These are phyloP conservation scores for Hypocrella siamensis DNA, from an alignment of 2,329 filamentous ascomycete genomes.

Conservation along the genomic window DNA sequence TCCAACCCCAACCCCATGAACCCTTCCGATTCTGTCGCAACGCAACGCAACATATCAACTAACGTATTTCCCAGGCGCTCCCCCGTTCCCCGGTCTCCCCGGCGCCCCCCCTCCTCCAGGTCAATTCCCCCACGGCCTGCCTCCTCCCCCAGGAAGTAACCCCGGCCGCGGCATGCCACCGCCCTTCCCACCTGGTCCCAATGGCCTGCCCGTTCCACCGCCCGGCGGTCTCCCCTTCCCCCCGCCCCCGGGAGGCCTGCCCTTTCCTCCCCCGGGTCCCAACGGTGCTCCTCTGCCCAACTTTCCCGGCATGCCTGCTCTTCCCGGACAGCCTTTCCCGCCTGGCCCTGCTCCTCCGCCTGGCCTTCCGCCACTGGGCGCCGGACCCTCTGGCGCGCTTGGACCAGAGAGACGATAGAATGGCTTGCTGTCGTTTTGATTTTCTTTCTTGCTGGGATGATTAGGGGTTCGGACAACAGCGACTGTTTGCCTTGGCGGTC, in stretches of 20 bases:
- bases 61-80: too few species aligned
- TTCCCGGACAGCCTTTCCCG: background rate
- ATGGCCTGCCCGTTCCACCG: constrained; percentile 22
- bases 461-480: too few species aligned
- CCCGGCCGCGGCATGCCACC: constrained; percentile 28
- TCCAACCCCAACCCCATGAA: too few species aligned
- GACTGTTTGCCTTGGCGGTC: too few species aligned
- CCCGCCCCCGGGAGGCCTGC: constrained; percentile 18
- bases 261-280: constrained; percentile 23
- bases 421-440: background rate
- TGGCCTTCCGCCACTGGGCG: constrained; percentile 2
- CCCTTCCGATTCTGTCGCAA: too few species aligned
- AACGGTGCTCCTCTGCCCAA: constrained; percentile 1
- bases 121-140: constrained; percentile 23
- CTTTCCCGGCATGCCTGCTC: too few species aligned
- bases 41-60: too few species aligned
- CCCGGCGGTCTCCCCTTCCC: constrained; percentile 20
- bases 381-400: constrained; percentile 11
- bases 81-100: constrained; percentile 40
- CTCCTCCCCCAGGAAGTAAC: constrained; percentile 29
- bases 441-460: too few species aligned
- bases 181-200: constrained; percentile 25
- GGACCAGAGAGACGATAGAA: constrained; percentile 25
- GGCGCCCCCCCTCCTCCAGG: constrained; percentile 21
- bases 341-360: constrained; percentile 7